Percentiles rank a stretch among this genome's conserved stretches.
phyloP scores from a whole-genome alignment of 2,329 filamentous ascomycete species.

The Cladophialophora chaetospira region DNA sequence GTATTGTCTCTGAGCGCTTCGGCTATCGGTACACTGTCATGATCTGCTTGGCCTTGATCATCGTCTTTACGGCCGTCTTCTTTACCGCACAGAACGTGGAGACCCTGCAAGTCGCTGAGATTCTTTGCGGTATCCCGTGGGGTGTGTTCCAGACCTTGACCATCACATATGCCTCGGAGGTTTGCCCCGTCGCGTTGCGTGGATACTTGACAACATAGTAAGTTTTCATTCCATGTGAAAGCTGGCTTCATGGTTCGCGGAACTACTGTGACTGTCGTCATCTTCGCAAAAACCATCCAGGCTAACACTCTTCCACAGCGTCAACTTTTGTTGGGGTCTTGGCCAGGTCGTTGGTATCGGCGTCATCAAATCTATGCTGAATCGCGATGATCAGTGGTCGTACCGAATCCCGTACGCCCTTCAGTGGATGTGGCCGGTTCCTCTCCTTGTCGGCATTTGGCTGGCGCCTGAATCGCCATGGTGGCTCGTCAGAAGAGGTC shows the following conservation, averaged over 20 bases:
- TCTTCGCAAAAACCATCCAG: no score
- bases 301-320: no score
- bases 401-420: constrained; percentile 56
- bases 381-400: constrained; percentile 51
- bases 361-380: constrained; percentile 53
- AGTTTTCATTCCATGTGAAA: no score
- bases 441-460: constrained; percentile 50
- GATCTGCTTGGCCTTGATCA: constrained; percentile 48
- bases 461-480: constrained; percentile 55
- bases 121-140: constrained; percentile 54
- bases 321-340: constrained; percentile 41
- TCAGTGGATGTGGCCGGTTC: constrained; percentile 57
- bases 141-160: constrained; percentile 55
- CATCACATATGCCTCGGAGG: constrained; percentile 51
- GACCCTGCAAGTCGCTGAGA: constrained; percentile 52
- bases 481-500: constrained; percentile 53
- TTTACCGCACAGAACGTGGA: constrained; percentile 54
- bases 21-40: constrained; percentile 56
- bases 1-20: constrained; percentile 54
- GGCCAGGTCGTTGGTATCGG: constrained; percentile 56
- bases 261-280: no score
- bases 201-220: constrained; percentile 51
- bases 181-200: constrained; percentile 50
- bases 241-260: no score
- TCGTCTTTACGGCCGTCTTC: constrained; percentile 53